A percentile compares a stretch with the other conserved stretches of the same genome.
Conservation (phyloP, 2,329 filamentous ascomycete genomes). For the Daldinia sp. region DNA sequence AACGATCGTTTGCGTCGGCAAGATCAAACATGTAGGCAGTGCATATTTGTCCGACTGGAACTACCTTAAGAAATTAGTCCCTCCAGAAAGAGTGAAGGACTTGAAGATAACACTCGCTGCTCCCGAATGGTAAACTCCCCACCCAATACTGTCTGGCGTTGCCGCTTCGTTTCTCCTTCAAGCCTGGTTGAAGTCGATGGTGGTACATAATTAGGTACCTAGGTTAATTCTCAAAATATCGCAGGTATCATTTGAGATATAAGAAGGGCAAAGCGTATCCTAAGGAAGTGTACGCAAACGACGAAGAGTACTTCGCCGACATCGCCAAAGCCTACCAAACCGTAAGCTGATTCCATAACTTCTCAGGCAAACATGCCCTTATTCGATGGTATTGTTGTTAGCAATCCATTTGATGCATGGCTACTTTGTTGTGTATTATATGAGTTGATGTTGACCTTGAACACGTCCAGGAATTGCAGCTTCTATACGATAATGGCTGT, state of each 20-base stretch:
- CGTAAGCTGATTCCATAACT: slow-evolving; percentile 20
- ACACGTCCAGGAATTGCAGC: slow-evolving; percentile 62
- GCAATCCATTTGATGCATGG: too few species aligned
- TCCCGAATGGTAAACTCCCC: slow-evolving; percentile 57
- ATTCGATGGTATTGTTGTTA: neutral
- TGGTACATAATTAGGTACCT: neutral
- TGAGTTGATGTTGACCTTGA: slow-evolving; percentile 10
- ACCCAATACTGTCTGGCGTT: neutral
- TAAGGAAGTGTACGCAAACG: slow-evolving; percentile 66
- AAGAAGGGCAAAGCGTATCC: slow-evolving; percentile 69
- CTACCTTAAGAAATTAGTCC: slow-evolving; percentile 60
- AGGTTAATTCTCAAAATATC: slow-evolving; percentile 7
- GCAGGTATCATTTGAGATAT: slow-evolving; percentile 65
- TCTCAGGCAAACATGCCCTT: slow-evolving; percentile 10
- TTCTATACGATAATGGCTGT: slow-evolving; percentile 72
- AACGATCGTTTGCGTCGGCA: slow-evolving; percentile 60
- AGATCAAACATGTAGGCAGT: slow-evolving; percentile 61
- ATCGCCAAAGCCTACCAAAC: slow-evolving; percentile 70
- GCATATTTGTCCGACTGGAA: slow-evolving; percentile 59
- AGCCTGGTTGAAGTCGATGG: neutral
- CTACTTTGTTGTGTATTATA: slow-evolving; percentile 39
- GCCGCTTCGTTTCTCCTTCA: too few species aligned
- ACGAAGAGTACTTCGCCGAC: slow-evolving; percentile 73
- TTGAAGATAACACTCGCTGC: slow-evolving; percentile 66
- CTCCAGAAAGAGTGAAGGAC: slow-evolving; percentile 71